Conservation (phyloP, 306 rosid genomes). For the Prosopis cineraria region DNA sequence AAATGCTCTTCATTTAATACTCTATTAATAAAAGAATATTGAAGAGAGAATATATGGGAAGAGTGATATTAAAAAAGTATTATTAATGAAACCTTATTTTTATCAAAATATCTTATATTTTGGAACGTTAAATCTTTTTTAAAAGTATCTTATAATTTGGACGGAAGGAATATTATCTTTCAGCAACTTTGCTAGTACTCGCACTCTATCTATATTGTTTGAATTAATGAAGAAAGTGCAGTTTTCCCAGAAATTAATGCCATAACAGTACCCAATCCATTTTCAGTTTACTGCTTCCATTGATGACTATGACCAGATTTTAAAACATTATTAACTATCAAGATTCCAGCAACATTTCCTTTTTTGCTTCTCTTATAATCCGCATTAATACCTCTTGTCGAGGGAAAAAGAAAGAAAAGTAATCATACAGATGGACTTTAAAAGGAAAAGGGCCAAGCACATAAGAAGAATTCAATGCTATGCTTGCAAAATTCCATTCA, state of each 20-base stretch:
- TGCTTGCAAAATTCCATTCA: background rate
- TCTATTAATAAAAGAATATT: too few species aligned
- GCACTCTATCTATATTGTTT: background rate
- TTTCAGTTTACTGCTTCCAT: background rate
- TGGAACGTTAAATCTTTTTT: too few species aligned
- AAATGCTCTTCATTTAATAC: too few species aligned
- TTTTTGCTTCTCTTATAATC: slow-evolving; percentile 9
- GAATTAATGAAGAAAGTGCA: background rate
- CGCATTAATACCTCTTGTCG: background rate
- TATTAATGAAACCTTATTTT: too few species aligned
- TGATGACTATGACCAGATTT: background rate
- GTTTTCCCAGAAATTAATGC: slow-evolving; percentile 3
- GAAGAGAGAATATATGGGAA: too few species aligned
- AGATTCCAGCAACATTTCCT: slow-evolving; percentile 11
- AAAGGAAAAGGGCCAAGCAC: background rate
- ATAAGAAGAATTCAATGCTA: background rate
- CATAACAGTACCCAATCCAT: background rate
- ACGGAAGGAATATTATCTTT: background rate
- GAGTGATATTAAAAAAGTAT: too few species aligned
- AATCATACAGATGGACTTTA: background rate
- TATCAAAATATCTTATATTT: too few species aligned
- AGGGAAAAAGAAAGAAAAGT: background rate
- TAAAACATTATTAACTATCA: too few species aligned
- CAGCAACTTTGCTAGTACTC: background rate
- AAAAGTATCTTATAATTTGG: too few species aligned